These are phyloP conservation scores for Paramecium biaurelia DNA, from an alignment of 73 alveolate species.

Conservation along the genomic window DNA sequence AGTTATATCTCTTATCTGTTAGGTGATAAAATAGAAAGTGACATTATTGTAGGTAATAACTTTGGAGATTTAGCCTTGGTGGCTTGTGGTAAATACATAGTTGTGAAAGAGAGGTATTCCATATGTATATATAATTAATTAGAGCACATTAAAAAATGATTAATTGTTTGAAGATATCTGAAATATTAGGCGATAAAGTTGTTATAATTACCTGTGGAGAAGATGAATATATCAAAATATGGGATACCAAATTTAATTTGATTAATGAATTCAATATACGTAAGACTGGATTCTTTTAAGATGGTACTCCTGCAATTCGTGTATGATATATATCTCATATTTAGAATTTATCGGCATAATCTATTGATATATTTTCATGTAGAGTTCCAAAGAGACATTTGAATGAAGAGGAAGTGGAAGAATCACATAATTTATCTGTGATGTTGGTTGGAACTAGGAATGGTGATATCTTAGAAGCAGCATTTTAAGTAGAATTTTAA, in stretches of 20 bases:
- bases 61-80: constrained; percentile 88
- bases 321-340: background rate
- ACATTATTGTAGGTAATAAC: constrained; percentile 85
- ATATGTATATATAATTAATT: background rate
- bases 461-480: constrained; percentile 63
- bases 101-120: constrained; percentile 65
- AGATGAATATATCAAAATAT: constrained; percentile 89
- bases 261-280: constrained; percentile 58
- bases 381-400: constrained; percentile 51
- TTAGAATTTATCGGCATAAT: constrained; percentile 53
- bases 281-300: constrained; percentile 59
- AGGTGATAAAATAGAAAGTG: constrained; percentile 82
- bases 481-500: constrained; percentile 28
- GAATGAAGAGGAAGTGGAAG: constrained; percentile 50
- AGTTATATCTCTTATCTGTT: constrained; percentile 70
- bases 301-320: constrained; percentile 3
- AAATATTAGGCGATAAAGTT: constrained; percentile 62
- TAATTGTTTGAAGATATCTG: constrained; percentile 86
- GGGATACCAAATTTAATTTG: constrained; percentile 84
- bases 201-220: constrained; percentile 91
- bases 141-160: constrained; percentile 92
- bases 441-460: constrained; percentile 63
- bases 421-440: constrained; percentile 58
- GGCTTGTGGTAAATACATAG: constrained; percentile 84
- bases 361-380: constrained; percentile 60